Percentiles rank a stretch among this genome's conserved stretches.
phyloP scores from a whole-genome alignment of 306 rosid species.

The Acmispon strigosus region DNA sequence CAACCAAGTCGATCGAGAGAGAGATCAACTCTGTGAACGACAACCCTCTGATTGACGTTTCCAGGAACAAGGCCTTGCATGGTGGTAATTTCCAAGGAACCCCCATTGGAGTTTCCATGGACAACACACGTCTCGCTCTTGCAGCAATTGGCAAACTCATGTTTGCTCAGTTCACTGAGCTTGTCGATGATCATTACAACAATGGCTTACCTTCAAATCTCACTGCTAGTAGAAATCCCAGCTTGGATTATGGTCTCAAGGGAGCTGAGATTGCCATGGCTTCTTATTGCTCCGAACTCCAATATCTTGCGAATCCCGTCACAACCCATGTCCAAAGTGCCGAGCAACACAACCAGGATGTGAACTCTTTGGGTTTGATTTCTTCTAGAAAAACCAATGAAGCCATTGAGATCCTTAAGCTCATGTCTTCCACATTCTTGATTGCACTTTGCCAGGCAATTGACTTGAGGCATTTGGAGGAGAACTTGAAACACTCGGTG shows the following conservation, averaged over 20 bases:
- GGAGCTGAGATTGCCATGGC: slow-evolving; percentile 65
- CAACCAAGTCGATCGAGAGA: slow-evolving; percentile 80
- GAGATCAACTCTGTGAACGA: slow-evolving; percentile 92
- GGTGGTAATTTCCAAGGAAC: slow-evolving; percentile 97
- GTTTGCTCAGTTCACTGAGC: slow-evolving; percentile 88
- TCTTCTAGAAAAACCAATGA: slow-evolving; percentile 78
- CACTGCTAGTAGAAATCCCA: slow-evolving; percentile 67
- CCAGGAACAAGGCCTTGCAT: slow-evolving; percentile 82
- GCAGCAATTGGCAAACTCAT: slow-evolving; percentile 83
- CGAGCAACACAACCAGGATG: slow-evolving; percentile 47
- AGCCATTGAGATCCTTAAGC: slow-evolving; percentile 50
- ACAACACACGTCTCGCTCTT: slow-evolving; percentile 81
- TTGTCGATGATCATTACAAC: slow-evolving; percentile 80
- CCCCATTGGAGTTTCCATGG: slow-evolving; percentile 95
- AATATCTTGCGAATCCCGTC: slow-evolving; percentile 40
- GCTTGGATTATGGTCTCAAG: slow-evolving; percentile 86
- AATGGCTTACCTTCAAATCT: slow-evolving; percentile 85
- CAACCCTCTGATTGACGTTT: slow-evolving; percentile 84
- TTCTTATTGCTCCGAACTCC: slow-evolving; percentile 42
- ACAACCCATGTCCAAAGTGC: slow-evolving; percentile 47
- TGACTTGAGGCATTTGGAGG: slow-evolving; percentile 88
- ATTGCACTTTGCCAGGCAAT: slow-evolving; percentile 83
- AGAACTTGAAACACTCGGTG: slow-evolving; percentile 58
- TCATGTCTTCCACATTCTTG: slow-evolving; percentile 61
- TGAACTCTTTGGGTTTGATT: slow-evolving; percentile 73